Evolutionary conservation across 768 basidiomycete species (phyloP), one percentile per base, ranked within the genome.

Genomic region (Boletales sp.): DNA sequence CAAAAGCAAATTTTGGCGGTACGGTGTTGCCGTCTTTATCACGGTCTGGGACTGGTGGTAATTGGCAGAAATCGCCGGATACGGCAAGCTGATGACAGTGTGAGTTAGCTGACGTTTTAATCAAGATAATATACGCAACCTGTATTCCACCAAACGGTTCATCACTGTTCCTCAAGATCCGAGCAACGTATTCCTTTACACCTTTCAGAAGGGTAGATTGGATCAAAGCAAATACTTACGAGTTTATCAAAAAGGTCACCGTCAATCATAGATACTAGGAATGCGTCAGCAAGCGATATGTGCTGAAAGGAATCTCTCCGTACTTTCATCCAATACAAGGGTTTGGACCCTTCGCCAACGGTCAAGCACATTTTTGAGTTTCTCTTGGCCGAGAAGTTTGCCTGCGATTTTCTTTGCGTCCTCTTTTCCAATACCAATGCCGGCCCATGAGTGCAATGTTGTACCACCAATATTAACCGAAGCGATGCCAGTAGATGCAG

Each of bases 21-120:
- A 82, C 73, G 11, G 75, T 37, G 56, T 77, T 51, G 55, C 76
- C 76, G 43, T 81, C 71, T 60, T 72, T 64, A 68, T 77, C 59
- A 56, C 75, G 68, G 32, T 71, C 72, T 12, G 78, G 73, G 0
- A 94, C 89, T 1, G 93, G 93, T 10, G 93, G 93, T 0, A 96
- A 74, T 66, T 96, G 92, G 62, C 83, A 94, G 66, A 94, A 94
- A 63, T 96, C 93, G 8, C 93, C 93, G 8, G 86, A 91, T 5
- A 94, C 71, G 32, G 89, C 76, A 46, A 94, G 79, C 86, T 93
- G 51, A n/a, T 15, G 25, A 49, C 10, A 15, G 15, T 14, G 35
- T 53, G 47, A 51, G 42, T 37, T 8, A 39, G 36, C 12, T 35
- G 25, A 31, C 33, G 36, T 10, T n/a, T 21, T 18, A n/a, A 28